Conservation (phyloP, 1,139 yeast genomes). For the Diutina neorugosa region DNA sequence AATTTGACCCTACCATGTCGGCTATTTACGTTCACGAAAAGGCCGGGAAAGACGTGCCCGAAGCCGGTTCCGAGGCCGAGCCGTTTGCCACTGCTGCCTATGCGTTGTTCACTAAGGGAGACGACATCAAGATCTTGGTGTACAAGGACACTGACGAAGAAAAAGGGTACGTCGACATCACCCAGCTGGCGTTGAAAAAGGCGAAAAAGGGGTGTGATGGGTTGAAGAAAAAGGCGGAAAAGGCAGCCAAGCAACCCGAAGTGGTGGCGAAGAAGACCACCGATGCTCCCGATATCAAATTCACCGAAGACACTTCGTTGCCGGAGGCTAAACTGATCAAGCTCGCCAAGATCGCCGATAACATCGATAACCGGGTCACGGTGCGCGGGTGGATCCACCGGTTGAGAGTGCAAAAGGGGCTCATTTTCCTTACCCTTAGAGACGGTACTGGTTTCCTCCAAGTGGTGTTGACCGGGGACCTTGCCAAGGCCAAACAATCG, state of each 20-base stretch:
- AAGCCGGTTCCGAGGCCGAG: constrained; percentile 47
- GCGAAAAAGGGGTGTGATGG: constrained; percentile 96
- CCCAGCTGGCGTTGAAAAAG: constrained; percentile 90
- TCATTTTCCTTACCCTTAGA: constrained; percentile 81
- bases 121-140: constrained; percentile 52
- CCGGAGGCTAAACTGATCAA: constrained; percentile 63
- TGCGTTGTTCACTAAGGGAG: constrained; percentile 44
- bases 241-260: constrained; percentile 56
- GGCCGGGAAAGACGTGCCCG: constrained; percentile 50
- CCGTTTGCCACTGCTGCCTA: constrained; percentile 82
- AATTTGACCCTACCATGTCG: constrained; percentile 6
- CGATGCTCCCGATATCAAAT: constrained; percentile 59
- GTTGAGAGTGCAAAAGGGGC: constrained; percentile 82
- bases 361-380: constrained; percentile 52
- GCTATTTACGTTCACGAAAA: constrained; percentile 56
- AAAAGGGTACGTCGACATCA: constrained; percentile 57
- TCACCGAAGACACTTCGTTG: constrained; percentile 59
- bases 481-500: constrained; percentile 84
- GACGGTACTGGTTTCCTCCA: constrained; percentile 93
- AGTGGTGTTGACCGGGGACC: constrained; percentile 77
- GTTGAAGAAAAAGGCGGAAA: constrained; percentile 77
- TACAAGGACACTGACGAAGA: constrained; percentile 50
- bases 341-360: constrained; percentile 40
- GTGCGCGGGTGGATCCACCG: constrained; percentile 97
- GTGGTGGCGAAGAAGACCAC: constrained; percentile 58